Evolutionary conservation across 2,329 filamentous ascomycete species (phyloP), one percentile per base, ranked within the genome.

Genomic region (Microsporum ferrugineum): DNA sequence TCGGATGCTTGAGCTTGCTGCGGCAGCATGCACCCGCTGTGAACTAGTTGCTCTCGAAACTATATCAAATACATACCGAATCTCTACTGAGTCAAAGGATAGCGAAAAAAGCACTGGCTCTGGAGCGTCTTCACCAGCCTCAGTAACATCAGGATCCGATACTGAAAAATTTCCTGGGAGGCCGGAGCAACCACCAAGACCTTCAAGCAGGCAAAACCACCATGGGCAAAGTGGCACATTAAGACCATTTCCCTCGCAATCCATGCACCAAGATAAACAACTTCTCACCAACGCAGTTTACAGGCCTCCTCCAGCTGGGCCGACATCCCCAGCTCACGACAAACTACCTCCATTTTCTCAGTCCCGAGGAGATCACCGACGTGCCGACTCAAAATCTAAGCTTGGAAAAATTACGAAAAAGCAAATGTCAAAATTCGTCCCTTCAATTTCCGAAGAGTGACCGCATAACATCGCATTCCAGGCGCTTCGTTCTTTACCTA

Each of bases 31-130:
- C 64, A 66, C 38, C 61, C 61, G 64, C 23, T 65, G 65, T 47
- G 65, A 67, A 59, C 64, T 65, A 53, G 56, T 61, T 10, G 63
- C 61, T 17, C 51, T 66, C 10, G 61, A 63, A 51, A 57, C 64
- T 17, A 59, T 63, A 27, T 23, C 64, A 17, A 59, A 61, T 55
- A 62, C 60, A 47, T 62, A 63, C 56, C 58, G 59, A 41, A 59
- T 60, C 23, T 57, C 55, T 8, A 31, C 55, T 2, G 55, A 38
- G n/a, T 53, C 49, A n/a, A 53, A 53, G 14, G 58, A 59, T 23
- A 62, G 58, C 58, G 41, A 45, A 17, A 57, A n/a, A 10, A 57
- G 33, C 33, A 53, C 41, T 45, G 56, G 39, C 12, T 60, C 61
- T 47, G 58, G 60, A 5, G 53, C 59, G 2, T 61, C 61, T 4